Base-by-base conservation (phyloP, 352 stramenopile genomes). In the Pythium insidiosum region DNA sequence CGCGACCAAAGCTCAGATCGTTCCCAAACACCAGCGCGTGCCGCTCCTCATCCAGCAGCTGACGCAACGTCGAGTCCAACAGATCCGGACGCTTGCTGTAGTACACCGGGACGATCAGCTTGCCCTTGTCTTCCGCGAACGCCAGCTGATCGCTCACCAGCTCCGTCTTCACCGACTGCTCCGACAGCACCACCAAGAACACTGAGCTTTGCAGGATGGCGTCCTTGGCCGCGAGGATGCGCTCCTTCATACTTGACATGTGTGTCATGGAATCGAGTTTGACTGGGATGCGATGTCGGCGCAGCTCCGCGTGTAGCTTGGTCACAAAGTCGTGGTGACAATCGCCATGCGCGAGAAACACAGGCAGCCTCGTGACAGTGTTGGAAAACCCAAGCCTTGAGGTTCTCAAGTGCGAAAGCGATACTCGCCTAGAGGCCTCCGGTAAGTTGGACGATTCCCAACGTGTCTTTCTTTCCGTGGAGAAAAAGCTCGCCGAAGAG, bases 61-160 rank as follows among this genome's bases (percentile, higher is more conserved):
- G 50, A 9, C 46, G 43, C 34, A 84, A 50, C 3, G 51, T 52
- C 29, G 45, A 34, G 51, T 82, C 67, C 23, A 84, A 48, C 18
- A 79, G 43, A 22, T 56, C 60, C 2, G 72, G 68, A 15, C 58
- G 55, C 43, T 63, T 73, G 13, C 69, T 82, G 34, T 72, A 84
- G 50, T 87, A 82, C 20, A 88, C 64, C 1, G 79, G 76, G 23
- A 88, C 68, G 56, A 89, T 80, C 21, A 55, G 56, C 60, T 87
- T 88, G 39, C 72, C 78, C 47, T 87, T 87, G 50, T 91, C 78
- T 52, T 88, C 75, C 1, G 75, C 78, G 43, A 88, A 91, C 15
- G 73, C 78, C n/a, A 88, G 50, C 56, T 91, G 75, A 52, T 88
- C 75, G 50, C 75, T 88, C 39, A 92, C 70, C 18, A 92, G 58